Evolutionary conservation across 345 rosid genomes (phyloP), one percentile per base, ranked within the genome.

Genomic region (Orychophragmus violaceus): DNA sequence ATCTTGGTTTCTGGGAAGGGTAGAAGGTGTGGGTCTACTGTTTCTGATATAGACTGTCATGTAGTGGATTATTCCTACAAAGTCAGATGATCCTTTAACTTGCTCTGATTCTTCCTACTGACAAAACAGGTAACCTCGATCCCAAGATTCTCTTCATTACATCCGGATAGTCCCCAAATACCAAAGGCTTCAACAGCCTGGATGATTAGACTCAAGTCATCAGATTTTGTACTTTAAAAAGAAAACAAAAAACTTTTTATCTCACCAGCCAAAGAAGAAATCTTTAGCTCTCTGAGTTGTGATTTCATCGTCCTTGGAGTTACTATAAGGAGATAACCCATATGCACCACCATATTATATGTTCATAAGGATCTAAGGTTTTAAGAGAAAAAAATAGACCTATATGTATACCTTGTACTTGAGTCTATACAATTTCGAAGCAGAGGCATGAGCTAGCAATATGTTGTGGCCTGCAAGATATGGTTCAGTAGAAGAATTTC

Each of bases 91-190:
- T 36, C 88, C 94, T 79, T 76, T 85, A 0, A 91, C 66, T 54
- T 41, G 60, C 59, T 84, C 41, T 14, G 92, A 78, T 68, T 91
- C 98, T 8, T 57, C 24, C 14, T 51, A n/a, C 1, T 2, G 86
- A 75, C 78, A 89, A 87, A 60, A 59, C 51, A 2, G 95, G 95
- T 58, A 92, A 66, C 61, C 95, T 92, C 2, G 85, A 59, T 24
- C 88, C 92, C 10, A 68, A 77, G 36, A 22, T 77, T 59, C 72
- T 76, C 77, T 84, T 87, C 95, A 85, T 84, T 58, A 17, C 64
- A 35, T 75, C 70, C 0, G 98, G 96, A 68, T 89, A 89, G 42
- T 92, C 91, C n/a, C 98, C 95, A 68, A 65, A 81, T 16, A 83
- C 69, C 78, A 89, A 59, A 3, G n/a, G 95, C 71, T 83, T 64